phyloP scores from a whole-genome alignment of 768 basidiomycete genomes.

The Rhodosporidiobolus odoratus region DNA sequence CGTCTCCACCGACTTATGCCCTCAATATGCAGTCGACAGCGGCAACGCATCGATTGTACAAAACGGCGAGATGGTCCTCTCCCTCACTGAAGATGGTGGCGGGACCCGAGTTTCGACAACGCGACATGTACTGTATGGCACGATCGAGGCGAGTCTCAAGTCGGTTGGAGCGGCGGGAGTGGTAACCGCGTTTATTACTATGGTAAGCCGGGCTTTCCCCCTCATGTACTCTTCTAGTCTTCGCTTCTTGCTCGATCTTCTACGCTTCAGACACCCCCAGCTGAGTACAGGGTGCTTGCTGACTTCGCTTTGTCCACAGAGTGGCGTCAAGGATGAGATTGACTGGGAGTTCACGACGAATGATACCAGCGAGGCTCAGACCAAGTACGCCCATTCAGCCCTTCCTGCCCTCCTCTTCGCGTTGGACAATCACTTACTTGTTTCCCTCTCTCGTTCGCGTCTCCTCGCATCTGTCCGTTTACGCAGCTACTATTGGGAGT shows the following conservation, averaged over 20 bases:
- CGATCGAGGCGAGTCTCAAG: slow-evolving; percentile 39
- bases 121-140: slow-evolving; percentile 44
- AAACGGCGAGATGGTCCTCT: slow-evolving; percentile 30
- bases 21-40: slow-evolving; percentile 14
- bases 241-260: neutral
- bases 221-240: neutral
- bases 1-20: neutral
- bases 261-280: neutral
- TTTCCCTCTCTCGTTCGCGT: slow-evolving; percentile 10
- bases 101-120: slow-evolving; percentile 46
- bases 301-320: neutral
- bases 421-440: neutral
- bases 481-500: slow-evolving; percentile 14
- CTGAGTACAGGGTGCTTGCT: neutral
- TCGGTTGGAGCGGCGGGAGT: slow-evolving; percentile 43
- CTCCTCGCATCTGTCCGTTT: neutral
- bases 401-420: too few species aligned
- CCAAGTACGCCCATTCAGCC: too few species aligned
- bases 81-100: slow-evolving; percentile 35
- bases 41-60: slow-evolving; percentile 38
- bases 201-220: slow-evolving; percentile 18
- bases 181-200: slow-evolving; percentile 44
- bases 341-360: slow-evolving; percentile 36
- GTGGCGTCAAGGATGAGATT: slow-evolving; percentile 42
- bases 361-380: slow-evolving; percentile 21